Evolutionary conservation across 768 basidiomycete genomes (phyloP), one percentile per base, ranked within the genome.

Genomic region (Suillus occidentalis): DNA sequence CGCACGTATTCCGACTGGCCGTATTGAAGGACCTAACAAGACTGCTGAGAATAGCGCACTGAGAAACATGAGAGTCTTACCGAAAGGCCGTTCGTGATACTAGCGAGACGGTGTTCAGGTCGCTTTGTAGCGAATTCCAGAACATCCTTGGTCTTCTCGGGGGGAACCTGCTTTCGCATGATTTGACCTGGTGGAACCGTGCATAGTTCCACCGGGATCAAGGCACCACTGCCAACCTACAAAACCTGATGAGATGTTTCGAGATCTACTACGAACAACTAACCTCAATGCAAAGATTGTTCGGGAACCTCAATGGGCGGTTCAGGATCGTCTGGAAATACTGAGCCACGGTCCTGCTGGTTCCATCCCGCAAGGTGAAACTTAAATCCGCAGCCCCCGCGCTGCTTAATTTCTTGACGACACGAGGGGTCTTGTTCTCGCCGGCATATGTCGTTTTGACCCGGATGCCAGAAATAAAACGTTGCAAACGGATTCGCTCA

Each of bases 1-100:
- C 84, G 82, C 40, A 93, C 85, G 67, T 90, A 92, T 73, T 91
- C 86, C 0, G 89, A 91, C 73, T 89, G 86, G 0, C 89, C 88
- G 68, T 91, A 91, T 34, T 83, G 81, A 63, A 90, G 78, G 45
- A 88, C 83, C 86, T 88, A 61, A 12, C 57, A 18, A 42, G 40
- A 31, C 8, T 3, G 16, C 22, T 69, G 25, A 60, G 55, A 20
- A 64, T 34, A 39, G 13, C 25, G 22, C 8, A 6, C 53, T 37
- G 53, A 22, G 34, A 0, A 4, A 20, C 34, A 25, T 42, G 37
- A 52, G 18, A 12, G 25, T 68, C 72, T 40, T 71, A 89, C 88
- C 58, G 80, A 77, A 39, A 89, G 74, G 2, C 88, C 90, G 18
- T 81, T 72, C 2, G 61, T 67, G 57, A 92, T 90, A 64, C 83